These are phyloP conservation scores for Volvox africanus DNA, from an alignment of 139 green algal species.

Conservation along the genomic window DNA sequence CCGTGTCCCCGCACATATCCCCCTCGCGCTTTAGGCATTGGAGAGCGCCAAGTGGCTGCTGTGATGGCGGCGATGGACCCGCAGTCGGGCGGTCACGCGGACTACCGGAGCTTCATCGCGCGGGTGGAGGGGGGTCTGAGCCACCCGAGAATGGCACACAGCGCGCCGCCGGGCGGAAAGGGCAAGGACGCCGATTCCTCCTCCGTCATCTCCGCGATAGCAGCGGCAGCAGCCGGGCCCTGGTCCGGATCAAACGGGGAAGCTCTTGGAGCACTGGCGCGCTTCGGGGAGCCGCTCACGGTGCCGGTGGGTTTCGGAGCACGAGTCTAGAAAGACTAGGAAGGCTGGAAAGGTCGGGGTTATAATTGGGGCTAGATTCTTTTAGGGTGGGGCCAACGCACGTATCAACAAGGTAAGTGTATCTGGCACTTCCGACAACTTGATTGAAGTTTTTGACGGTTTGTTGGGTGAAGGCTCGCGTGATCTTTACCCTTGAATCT, in stretches of 20 bases:
- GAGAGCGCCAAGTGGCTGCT: constrained; percentile 26
- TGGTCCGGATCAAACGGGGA: too few species aligned
- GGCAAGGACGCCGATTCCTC: not conserved
- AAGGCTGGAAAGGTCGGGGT: not conserved
- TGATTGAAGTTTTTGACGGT: too few species aligned
- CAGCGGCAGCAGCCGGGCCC: not conserved
- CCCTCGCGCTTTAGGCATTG: constrained; percentile 1
- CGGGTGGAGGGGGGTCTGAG: not conserved
- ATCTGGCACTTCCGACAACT: too few species aligned
- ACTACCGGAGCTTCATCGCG: constrained; percentile 34
- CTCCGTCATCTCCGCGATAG: not conserved
- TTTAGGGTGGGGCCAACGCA: too few species aligned
- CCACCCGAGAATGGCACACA: not conserved
- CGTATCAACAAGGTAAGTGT: too few species aligned
- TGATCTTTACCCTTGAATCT: too few species aligned
- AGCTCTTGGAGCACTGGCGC: not conserved
- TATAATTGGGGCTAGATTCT: not conserved
- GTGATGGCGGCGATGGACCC: constrained; percentile 24
- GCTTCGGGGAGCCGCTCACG: not conserved
- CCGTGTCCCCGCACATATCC: not conserved
- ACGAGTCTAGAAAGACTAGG: not conserved
- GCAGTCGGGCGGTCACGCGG: not conserved
- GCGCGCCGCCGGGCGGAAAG: not conserved
- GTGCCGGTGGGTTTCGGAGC: constrained; percentile 20
- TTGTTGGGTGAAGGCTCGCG: too few species aligned